A percentile compares a stretch with the other conserved stretches of the same genome.
Conservation (phyloP, 108 stramenopile genomes). For the Licmophora abbreviata region DNA sequence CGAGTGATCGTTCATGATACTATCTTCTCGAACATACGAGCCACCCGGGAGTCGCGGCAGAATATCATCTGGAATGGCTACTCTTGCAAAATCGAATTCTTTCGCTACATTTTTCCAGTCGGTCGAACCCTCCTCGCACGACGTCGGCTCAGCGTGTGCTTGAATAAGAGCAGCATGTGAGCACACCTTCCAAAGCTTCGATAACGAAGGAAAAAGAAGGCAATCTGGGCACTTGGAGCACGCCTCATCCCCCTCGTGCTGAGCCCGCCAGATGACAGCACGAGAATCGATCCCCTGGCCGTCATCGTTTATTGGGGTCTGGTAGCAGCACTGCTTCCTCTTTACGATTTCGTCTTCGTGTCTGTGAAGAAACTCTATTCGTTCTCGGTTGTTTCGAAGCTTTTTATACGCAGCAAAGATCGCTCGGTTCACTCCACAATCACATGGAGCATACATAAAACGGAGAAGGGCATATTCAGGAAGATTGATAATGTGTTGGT, state of each 20-base stretch:
- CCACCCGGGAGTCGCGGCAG: constrained; percentile 46
- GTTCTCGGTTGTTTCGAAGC: constrained; percentile 46
- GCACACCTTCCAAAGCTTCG: constrained; percentile 43
- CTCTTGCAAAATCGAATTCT: constrained; percentile 64
- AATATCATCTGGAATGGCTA: constrained; percentile 54
- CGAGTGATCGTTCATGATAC: constrained; percentile 71
- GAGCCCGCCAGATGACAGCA: constrained; percentile 55
- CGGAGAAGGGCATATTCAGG: constrained; percentile 68
- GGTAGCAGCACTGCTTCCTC: constrained; percentile 51
- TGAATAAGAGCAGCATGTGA: constrained; percentile 75
- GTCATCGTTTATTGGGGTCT: constrained; percentile 40
- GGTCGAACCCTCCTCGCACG: constrained; percentile 1
- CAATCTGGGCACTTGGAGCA: constrained; percentile 51
- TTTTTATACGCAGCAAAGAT: constrained; percentile 47
- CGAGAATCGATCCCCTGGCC: constrained; percentile 44
- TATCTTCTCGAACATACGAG: constrained; percentile 42
- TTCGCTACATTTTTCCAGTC: constrained; percentile 31
- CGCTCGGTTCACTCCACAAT: constrained; percentile 69
- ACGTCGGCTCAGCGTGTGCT: constrained; percentile 28
- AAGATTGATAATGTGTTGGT: constrained; percentile 59
- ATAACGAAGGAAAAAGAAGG: constrained; percentile 42
- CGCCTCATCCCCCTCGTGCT: constrained; percentile 14
- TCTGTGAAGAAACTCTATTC: constrained; percentile 51
- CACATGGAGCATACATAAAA: constrained; percentile 59
- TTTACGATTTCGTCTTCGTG: constrained; percentile 39